These are phyloP conservation scores for Syncephalastrum monosporum DNA, from an alignment of 371 early-diverging fungal species.

Conservation along the genomic window DNA sequence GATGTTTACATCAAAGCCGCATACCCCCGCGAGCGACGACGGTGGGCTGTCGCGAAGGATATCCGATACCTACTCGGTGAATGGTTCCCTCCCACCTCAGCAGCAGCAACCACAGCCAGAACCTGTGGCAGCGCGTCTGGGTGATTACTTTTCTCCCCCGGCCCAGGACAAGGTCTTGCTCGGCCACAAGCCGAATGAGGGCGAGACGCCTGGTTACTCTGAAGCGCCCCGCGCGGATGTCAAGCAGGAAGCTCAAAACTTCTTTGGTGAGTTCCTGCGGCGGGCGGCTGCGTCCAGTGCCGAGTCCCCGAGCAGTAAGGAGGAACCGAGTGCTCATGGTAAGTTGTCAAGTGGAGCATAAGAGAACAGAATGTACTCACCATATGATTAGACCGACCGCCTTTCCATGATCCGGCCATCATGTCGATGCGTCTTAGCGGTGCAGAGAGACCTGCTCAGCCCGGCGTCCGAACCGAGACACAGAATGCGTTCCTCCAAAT, in stretches of 20 bases:
- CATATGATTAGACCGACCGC: constrained; percentile 18
- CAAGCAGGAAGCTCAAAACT: constrained; percentile 58
- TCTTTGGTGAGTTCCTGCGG: constrained; percentile 69
- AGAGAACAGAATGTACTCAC: background rate
- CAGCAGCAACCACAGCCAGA: background rate
- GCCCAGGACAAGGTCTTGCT: no score
- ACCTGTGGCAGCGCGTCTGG: background rate
- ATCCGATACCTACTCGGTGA: no score
- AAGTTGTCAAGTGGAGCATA: constrained; percentile 11
- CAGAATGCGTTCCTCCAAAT: constrained; percentile 39
- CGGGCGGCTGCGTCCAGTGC: constrained; percentile 53
- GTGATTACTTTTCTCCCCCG: no score
- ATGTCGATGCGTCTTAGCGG: constrained; percentile 58
- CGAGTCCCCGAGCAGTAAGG: constrained; percentile 4
- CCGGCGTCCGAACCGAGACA: constrained; percentile 14
- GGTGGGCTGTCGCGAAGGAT: no score
- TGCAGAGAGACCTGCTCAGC: constrained; percentile 7
- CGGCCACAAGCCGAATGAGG: no score
- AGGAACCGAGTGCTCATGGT: constrained; percentile 13
- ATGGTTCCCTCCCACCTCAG: background rate
- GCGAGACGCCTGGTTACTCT: no score
- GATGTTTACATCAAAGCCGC: constrained; percentile 5
- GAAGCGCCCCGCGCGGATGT: constrained; percentile 7
- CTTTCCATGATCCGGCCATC: constrained; percentile 71
- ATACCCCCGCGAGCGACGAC: constrained; percentile 10